A percentile compares a stretch with the other conserved stretches of the same genome.
phyloP scores from a whole-genome alignment of 805 yeast species.

The fission yeast (Schizosaccharomyces pombe) region ASM294v3 CU329670.1:1109001-1109500 shows the following conservation, averaged over 20 bases:
- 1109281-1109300: slow-evolving; percentile 27
- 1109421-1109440: slow-evolving; percentile 63
- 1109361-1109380: slow-evolving; percentile 58
- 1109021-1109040: not conserved
- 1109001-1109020: not conserved
- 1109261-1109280: slow-evolving; percentile 29
- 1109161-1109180: slow-evolving; percentile 23
- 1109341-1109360: slow-evolving; percentile 54
- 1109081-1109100: slow-evolving; percentile 55
- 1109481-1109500: slow-evolving; percentile 74
- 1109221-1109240: slow-evolving; percentile 73
- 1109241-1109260: slow-evolving; percentile 83
- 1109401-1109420: slow-evolving; percentile 72
- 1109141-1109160: slow-evolving; percentile 42
- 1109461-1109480: slow-evolving; percentile 85
- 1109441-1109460: slow-evolving; percentile 70
- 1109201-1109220: slow-evolving; percentile 44
- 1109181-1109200: slow-evolving; percentile 75
- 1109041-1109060: slow-evolving; percentile 28
- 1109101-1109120: slow-evolving; percentile 77
- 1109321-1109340: slow-evolving; percentile 26
- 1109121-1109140: slow-evolving; percentile 43
- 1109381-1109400: slow-evolving; percentile 68
- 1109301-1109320: slow-evolving; percentile 27
- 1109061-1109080: slow-evolving; percentile 84